Conservation (phyloP, 2,329 filamentous ascomycete genomes). For the Cucurbitaria berberidis region DNA sequence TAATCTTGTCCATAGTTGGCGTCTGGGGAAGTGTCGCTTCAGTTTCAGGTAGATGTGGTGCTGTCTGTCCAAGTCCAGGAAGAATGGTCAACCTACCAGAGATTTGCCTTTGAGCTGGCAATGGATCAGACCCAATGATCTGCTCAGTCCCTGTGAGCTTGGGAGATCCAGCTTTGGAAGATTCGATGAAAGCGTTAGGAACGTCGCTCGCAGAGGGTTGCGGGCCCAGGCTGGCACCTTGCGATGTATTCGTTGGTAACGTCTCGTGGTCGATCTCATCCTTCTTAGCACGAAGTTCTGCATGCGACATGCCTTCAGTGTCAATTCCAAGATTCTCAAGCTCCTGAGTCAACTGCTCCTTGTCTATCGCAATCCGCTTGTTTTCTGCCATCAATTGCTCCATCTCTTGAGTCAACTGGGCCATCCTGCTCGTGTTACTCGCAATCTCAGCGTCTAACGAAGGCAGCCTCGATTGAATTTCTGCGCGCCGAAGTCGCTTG, state of each 20-base stretch:
- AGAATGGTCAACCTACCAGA: slow-evolving; percentile 6
- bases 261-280: slow-evolving; percentile 44
- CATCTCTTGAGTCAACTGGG: slow-evolving; percentile 54
- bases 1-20: not conserved
- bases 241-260: slow-evolving; percentile 8
- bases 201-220: not conserved
- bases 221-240: not conserved
- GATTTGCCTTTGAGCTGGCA: not conserved
- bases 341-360: slow-evolving; percentile 55
- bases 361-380: slow-evolving; percentile 49
- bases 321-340: slow-evolving; percentile 57
- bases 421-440: slow-evolving; percentile 46
- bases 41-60: not conserved
- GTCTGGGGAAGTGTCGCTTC: not conserved
- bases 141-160: not conserved
- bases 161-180: not conserved
- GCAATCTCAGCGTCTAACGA: slow-evolving; percentile 55
- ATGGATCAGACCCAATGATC: not conserved
- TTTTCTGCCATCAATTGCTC: slow-evolving; percentile 49
- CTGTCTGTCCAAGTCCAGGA: slow-evolving; percentile 20
- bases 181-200: not conserved
- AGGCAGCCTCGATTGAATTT: slow-evolving; percentile 57
- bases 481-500: slow-evolving; percentile 50
- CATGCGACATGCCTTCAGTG: slow-evolving; percentile 54
- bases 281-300: slow-evolving; percentile 53